Evolutionary conservation across 805 yeast species (phyloP), one percentile per base, ranked within the genome.

Genomic region (Phaffomyces thermotolerans): DNA sequence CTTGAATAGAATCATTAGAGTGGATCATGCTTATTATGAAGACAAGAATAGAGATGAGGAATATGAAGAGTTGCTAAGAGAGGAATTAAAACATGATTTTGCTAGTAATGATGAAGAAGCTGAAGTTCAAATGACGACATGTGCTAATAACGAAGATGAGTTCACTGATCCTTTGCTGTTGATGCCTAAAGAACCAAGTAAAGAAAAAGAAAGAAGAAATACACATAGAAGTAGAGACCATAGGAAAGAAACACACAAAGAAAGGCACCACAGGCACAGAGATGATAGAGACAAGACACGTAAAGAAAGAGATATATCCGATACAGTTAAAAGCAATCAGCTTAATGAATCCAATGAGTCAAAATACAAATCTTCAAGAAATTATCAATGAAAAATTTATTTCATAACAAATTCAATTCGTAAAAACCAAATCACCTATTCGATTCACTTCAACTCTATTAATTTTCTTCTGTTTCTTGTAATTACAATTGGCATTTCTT

Each of bases 1-100:
- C 1, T 69, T 73, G 35, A 86, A 81, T 9, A 60, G 74, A 30
- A 41, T 48, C 9, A 51, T 81, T 2, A 66, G 75, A 44, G 93
- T 88, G 1, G 95, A 87, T 56, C 95, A 87, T 66, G 75, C 80
- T 4, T 69, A 75, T 46, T 84, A 73, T 57, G 74, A 70, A 46
- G 75, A 81, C 33, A 66, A 72, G 51, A 73, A 71, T 13, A 76
- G 71, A 8, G 79, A 78, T 49, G 58, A 53, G 15, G 77, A 73
- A 41, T 76, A 73, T 39, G 72, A 68, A 56, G 65, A 56, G 20
- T 58, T 62, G 36, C 55, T 69, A 10, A 44, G 46, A n/a, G 43
- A 54, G 13, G 69, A 65, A 43, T 41, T 69, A 33, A 44, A 48
- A 34, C 60, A 56, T 39, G 71, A 65, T 41, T 44, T 56, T 20